Evolutionary conservation across 1,139 yeast species (phyloP).

Genomic region (Magnusiomyces fungicola): DNA sequence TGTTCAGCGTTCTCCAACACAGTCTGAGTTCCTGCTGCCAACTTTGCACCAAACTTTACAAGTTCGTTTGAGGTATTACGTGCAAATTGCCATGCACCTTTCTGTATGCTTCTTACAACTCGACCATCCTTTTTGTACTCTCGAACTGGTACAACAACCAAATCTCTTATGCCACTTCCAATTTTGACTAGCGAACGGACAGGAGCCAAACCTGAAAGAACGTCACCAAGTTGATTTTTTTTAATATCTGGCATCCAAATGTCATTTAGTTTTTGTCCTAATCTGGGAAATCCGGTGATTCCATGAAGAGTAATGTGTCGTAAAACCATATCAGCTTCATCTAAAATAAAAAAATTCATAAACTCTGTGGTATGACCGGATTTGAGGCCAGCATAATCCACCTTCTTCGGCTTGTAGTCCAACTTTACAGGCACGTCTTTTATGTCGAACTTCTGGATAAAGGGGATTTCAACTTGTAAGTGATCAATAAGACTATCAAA

Average conservation of each 20-base stretch:
- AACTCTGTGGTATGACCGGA: conserved; percentile 84
- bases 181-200: conserved; percentile 68
- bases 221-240: conserved; percentile 67
- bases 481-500: conserved; percentile 45
- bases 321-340: conserved; percentile 69
- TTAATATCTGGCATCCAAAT: conserved; percentile 86
- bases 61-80: conserved; percentile 76
- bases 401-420: conserved; percentile 87
- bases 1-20: conserved; percentile 75
- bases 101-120: conserved; percentile 60
- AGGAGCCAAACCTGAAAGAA: conserved; percentile 78
- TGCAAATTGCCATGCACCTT: conserved; percentile 72
- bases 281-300: conserved; percentile 57
- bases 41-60: conserved; percentile 71
- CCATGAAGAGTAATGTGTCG: conserved; percentile 65
- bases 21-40: conserved; percentile 86
- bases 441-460: conserved; percentile 61
- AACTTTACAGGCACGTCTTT: conserved; percentile 57
- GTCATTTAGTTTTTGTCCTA: conserved; percentile 50
- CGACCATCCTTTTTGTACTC: conserved; percentile 73
- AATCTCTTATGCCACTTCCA: conserved; percentile 69
- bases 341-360: conserved; percentile 79
- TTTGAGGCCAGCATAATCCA: conserved; percentile 74
- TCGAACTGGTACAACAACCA: conserved; percentile 63
- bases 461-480: conserved; percentile 48